Base-by-base conservation (phyloP, 495 filamentous ascomycete species). In the Annulohypoxylon bovei region DNA sequence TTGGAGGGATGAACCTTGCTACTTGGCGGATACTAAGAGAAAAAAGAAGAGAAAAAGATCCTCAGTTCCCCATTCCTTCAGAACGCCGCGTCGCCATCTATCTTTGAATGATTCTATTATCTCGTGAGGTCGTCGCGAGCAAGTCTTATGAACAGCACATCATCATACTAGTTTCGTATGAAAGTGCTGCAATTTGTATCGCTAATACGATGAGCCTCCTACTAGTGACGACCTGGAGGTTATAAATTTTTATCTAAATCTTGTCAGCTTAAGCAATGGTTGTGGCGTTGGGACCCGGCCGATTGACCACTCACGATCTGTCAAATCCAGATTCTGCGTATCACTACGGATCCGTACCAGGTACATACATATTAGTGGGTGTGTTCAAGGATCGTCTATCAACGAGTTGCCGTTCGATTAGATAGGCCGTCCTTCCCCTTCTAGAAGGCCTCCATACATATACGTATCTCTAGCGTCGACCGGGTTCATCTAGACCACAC, bases 351-450 rank as follows among this genome's bases (percentile, higher is more conserved):
- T 9, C 35, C 28, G n/a, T 32, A 28, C 16, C 1, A n/a, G n/a
- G n/a, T n/a, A n/a, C n/a, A n/a, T n/a, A n/a, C n/a, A n/a, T n/a
- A n/a, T n/a, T 42, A 27, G 54, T 23, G 33, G 62, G 28, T 33
- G 4, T n/a, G 5, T 33, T 20, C 14, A 2, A 65, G 68, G 57
- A 49, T 47, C 47, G 37, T 57, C 23, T 54, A 39, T 60, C 62
- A 66, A 50, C 39, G 25, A 61, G 4, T 39, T 23, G 16, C 44
- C 14, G 12, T 46, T 20, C 33, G 49, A 28, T 60, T 61, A 68
- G 70, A 70, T 73, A 66, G 66, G 70, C 7, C 37, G 61, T 63
- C 75, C 75, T 77, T 77, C 75, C 75, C 49, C 58, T 75, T 77
- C 75, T 61, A 77, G 75, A 73, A 73, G 35, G 40, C 39, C 55